phyloP scores from a whole-genome alignment of 164 flowering plant species.

The Vitis rupestris region DNA sequence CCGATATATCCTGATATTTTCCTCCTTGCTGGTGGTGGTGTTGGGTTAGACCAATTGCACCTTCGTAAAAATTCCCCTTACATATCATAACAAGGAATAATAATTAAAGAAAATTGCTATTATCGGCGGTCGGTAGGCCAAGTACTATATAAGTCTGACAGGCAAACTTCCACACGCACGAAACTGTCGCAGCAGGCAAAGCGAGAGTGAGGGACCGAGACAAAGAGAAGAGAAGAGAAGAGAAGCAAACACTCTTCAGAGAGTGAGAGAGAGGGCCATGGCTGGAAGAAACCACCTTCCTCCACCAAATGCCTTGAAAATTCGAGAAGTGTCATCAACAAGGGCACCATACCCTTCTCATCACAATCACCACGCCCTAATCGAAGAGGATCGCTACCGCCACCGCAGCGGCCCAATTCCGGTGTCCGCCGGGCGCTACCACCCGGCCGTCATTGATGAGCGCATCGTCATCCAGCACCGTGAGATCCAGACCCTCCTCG shows the following conservation, averaged over 20 bases:
- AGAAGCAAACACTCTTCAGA: no score
- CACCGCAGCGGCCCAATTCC: slow-evolving; percentile 12
- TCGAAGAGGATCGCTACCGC: slow-evolving; percentile 19
- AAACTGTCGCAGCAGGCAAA: neutral
- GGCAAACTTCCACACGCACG: neutral
- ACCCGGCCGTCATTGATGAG: slow-evolving; percentile 36
- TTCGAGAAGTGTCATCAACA: slow-evolving; percentile 11
- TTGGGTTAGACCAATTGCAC: no score
- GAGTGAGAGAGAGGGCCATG: slow-evolving; percentile 11
- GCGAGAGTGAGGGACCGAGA: neutral
- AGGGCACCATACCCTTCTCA: slow-evolving; percentile 6
- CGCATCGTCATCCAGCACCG: slow-evolving; percentile 43
- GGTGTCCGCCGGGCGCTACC: slow-evolving; percentile 7
- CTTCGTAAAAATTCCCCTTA: no score
- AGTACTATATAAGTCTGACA: neutral
- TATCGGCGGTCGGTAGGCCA: neutral
- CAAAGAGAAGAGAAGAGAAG: neutral
- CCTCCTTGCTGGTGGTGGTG: no score
- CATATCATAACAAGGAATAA: no score
- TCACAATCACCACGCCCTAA: neutral
- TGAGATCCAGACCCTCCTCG: slow-evolving; percentile 63
- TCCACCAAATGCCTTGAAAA: slow-evolving; percentile 6
- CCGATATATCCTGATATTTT: no score
- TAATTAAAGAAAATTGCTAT: neutral
- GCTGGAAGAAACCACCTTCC: slow-evolving; percentile 22